Percentiles rank a stretch among this genome's conserved stretches.
Conservation (phyloP, 2,329 filamentous ascomycete species). For the Huntiella abstrusa region DNA sequence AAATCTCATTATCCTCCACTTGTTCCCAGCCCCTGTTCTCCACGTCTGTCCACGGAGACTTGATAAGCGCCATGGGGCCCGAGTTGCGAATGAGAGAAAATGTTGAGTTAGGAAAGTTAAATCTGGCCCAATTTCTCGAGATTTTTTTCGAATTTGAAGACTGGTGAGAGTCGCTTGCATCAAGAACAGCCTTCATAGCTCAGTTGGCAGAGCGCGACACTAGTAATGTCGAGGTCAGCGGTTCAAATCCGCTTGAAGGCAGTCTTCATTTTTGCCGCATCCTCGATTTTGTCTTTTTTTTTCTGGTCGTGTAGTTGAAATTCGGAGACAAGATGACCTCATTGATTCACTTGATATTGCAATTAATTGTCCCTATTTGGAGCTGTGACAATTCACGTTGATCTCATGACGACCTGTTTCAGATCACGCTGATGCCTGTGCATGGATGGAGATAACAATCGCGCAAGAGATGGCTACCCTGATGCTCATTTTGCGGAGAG, state of each 20-base stretch:
- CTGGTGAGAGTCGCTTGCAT: too few species aligned
- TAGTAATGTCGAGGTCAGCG: constrained; percentile 11
- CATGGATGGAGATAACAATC: too few species aligned
- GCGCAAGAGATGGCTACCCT: too few species aligned
- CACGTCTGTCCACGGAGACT: too few species aligned
- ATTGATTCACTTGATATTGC: too few species aligned
- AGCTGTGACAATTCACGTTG: background rate
- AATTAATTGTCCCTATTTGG: background rate
- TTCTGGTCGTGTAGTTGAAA: background rate
- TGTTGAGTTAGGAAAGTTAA: too few species aligned
- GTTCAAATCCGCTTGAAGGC: constrained; percentile 11
- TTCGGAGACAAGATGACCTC: background rate
- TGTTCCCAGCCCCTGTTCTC: too few species aligned
- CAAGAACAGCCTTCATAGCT: constrained; percentile 8
- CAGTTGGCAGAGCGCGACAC: constrained; percentile 11
- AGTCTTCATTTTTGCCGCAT: background rate
- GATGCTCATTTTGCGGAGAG: too few species aligned
- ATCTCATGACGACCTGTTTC: background rate
- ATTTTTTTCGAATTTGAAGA: too few species aligned
- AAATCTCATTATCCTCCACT: too few species aligned
- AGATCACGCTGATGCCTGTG: background rate
- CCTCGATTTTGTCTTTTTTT: background rate
- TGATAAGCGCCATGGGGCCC: too few species aligned
- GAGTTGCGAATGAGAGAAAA: constrained; percentile 11
- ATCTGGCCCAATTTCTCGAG: too few species aligned